Conservation (phyloP, 352 stramenopile species). For the Phytophthora niederhauseri region DNA sequence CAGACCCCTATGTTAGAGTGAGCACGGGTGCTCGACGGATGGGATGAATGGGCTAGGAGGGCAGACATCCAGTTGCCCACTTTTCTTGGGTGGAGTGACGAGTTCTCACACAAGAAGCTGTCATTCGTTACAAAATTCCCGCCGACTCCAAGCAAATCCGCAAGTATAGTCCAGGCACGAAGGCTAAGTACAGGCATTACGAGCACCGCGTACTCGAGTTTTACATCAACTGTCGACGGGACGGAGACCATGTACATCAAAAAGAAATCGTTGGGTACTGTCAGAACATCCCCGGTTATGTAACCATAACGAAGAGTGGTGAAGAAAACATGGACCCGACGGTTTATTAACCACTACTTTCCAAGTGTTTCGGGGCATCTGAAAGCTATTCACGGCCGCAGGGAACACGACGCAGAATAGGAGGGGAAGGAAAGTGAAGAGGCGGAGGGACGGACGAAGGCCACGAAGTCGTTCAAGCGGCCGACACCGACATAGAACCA, state of each 20-base stretch:
- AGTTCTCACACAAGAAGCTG: neutral
- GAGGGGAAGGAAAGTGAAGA: too few species aligned
- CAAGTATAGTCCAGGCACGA: neutral
- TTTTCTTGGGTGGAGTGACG: neutral
- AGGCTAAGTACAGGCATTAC: neutral
- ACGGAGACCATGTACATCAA: neutral
- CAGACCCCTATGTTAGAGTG: neutral
- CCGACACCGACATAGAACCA: too few species aligned
- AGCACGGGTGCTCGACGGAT: neutral
- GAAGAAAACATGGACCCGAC: neutral
- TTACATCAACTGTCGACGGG: neutral
- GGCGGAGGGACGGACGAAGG: too few species aligned
- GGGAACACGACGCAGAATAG: too few species aligned
- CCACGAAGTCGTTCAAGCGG: too few species aligned
- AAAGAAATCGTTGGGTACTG: neutral
- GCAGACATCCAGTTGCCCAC: neutral
- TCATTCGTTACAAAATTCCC: neutral
- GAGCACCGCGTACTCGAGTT: neutral
- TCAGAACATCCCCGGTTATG: neutral
- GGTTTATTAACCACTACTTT: neutral
- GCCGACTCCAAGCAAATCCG: neutral
- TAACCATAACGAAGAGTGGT: neutral
- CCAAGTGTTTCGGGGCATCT: too few species aligned
- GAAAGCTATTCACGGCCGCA: too few species aligned
- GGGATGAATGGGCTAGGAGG: neutral